These are phyloP conservation scores for Reticulascus tulasneorum DNA, from an alignment of 2,329 filamentous ascomycete species.

Conservation along the genomic window DNA sequence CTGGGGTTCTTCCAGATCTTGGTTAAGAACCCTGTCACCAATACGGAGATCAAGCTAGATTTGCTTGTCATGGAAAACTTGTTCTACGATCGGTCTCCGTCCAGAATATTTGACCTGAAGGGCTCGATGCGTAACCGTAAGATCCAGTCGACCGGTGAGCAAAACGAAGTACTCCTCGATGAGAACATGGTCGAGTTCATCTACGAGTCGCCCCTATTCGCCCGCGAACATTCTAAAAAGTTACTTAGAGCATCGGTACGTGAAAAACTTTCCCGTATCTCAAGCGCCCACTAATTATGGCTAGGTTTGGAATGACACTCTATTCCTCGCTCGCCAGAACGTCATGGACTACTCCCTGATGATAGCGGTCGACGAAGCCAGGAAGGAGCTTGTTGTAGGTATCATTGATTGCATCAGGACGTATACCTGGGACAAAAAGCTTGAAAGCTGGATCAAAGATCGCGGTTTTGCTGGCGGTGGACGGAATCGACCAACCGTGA, in stretches of 20 bases:
- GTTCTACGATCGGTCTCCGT: conserved; percentile 90
- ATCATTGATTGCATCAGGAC: conserved; percentile 99
- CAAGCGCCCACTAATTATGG: too few species aligned
- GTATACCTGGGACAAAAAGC: conserved; percentile 99
- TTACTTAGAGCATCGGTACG: conserved; percentile 72
- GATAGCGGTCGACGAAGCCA: conserved; percentile 90
- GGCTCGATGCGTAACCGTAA: conserved; percentile 98
- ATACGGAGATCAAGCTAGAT: conserved; percentile 91
- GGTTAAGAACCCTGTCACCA: conserved; percentile 90
- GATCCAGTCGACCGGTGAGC: conserved; percentile 90
- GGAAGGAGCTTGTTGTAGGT: conserved; percentile 89
- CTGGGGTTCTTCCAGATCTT: conserved; percentile 96
- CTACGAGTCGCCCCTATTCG: conserved; percentile 92
- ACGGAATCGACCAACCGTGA: conserved; percentile 87
- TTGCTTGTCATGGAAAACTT: conserved; percentile 95
- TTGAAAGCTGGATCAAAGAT: conserved; percentile 99
- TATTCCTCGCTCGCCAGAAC: conserved; percentile 90
- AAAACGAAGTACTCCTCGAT: conserved; percentile 92
- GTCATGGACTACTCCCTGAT: conserved; percentile 99
- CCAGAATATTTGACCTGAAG: conserved; percentile 91
- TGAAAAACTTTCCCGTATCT: too few species aligned
- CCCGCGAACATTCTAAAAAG: conserved; percentile 93
- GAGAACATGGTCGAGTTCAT: conserved; percentile 99
- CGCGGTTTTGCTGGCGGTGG: conserved; percentile 75
- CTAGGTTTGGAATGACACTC: conserved; percentile 84